Base-by-base conservation (phyloP, 306 rosid species). In the Lagenaria siceraria region DNA sequence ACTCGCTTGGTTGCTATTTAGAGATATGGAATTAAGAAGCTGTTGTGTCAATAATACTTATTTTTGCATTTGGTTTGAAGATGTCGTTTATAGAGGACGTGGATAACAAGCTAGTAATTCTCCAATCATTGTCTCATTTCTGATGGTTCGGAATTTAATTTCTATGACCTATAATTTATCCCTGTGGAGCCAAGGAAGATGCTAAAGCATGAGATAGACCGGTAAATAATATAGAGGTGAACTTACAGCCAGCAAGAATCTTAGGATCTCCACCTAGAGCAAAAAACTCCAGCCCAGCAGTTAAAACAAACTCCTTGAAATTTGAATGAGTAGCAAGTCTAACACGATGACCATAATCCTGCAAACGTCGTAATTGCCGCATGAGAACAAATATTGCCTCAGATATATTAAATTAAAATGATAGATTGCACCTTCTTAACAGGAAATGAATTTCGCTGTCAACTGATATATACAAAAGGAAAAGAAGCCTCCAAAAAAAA, bases 261-360 rank as follows among this genome's bases (percentile, higher is more conserved):
- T 96, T 96, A 6, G 99, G 99, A 85, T 96, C 98, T 11, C 99
- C 99, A 72, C 98, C 99, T 79, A 92, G 82, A 36, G 98, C 96
- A 82, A 86, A 92, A 85, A 96, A 96, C 86, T 96, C 99, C 97
- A 96, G 83, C 54, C 99, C 99, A 82, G 99, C 89, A 68, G 99
- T 92, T 91, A 92, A 83, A 78, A 96, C 99, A 90, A 96, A 96
- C 83, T 96, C 99, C 86, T 96, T 96, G 74, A 96, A 96, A 87
- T 96, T 96, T 80, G 98, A 90, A 87, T 96, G 99, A 78, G 97
- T 90, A 46, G 99, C 99, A 76, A 96, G 87, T 84, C 99, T 89
- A 79, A 92, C 97, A 58, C 99, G 99, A 84, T 96, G 99, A 22
- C 99, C 99, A 85, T 89, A 92, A 77, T 90, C 99, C 99, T 92